These are phyloP conservation scores for Mallotus repandus DNA, from an alignment of 441 rosid genomes.

Conservation along the genomic window DNA sequence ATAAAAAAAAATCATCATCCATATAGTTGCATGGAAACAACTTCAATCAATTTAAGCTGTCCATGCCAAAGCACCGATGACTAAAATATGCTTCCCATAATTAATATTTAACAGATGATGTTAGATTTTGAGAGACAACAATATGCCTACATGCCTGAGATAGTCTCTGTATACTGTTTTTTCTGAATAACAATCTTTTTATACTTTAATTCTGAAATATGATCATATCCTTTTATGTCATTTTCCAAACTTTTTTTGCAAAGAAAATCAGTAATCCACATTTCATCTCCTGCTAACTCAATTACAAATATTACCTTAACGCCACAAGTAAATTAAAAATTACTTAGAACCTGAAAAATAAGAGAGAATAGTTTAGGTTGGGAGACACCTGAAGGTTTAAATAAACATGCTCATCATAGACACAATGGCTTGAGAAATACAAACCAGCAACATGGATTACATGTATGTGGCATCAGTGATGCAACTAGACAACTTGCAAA, in stretches of 20 bases:
- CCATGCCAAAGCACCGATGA: background rate
- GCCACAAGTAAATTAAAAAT: background rate
- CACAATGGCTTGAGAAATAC: background rate
- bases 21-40: background rate
- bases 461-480: background rate
- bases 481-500: background rate
- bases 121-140: background rate
- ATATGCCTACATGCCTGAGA: background rate
- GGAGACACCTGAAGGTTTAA: too few relatives aligned
- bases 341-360: background rate
- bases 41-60: background rate
- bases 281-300: background rate
- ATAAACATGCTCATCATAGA: background rate
- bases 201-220: background rate
- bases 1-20: background rate
- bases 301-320: background rate
- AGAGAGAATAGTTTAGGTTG: background rate
- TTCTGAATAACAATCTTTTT: background rate
- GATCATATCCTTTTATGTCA: background rate
- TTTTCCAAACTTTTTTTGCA: background rate
- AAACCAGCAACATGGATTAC: background rate
- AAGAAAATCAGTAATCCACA: background rate
- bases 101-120: conserved; percentile 7
- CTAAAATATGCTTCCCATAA: background rate
- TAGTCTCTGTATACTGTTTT: background rate